A percentile compares a stretch with the other conserved stretches of the same genome.
Conservation (phyloP, 1,139 yeast species). For the Chernovozyma sophiae-reginae region DNA sequence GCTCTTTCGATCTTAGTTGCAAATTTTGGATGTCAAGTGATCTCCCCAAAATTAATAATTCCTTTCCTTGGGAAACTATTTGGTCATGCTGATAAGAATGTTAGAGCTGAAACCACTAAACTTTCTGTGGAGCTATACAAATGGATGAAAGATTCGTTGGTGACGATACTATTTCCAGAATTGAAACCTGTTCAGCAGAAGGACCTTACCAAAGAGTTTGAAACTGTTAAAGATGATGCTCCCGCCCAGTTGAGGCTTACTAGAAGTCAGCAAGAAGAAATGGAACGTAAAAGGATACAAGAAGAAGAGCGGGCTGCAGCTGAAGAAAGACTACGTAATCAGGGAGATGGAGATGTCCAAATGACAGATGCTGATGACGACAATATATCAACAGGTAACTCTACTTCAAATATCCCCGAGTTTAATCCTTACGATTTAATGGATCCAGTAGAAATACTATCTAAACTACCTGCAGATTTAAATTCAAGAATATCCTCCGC, state of each 20-base stretch:
- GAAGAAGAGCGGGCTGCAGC: slow-evolving; percentile 15
- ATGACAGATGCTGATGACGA: slow-evolving; percentile 31
- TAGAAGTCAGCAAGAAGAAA: slow-evolving; percentile 40
- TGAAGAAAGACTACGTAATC: slow-evolving; percentile 16
- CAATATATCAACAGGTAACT: background rate
- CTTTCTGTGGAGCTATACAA: slow-evolving; percentile 68
- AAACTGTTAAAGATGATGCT: slow-evolving; percentile 36
- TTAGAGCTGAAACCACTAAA: slow-evolving; percentile 72
- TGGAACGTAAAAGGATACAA: slow-evolving; percentile 12
- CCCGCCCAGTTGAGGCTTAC: slow-evolving; percentile 59
- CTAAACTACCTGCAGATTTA: slow-evolving; percentile 64
- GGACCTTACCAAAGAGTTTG: slow-evolving; percentile 74
- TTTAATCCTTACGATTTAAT: slow-evolving; percentile 37
- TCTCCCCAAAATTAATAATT: slow-evolving; percentile 58
- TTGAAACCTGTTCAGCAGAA: slow-evolving; percentile 91
- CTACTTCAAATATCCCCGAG: slow-evolving; percentile 26
- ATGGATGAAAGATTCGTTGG: slow-evolving; percentile 71
- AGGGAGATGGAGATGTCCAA: slow-evolving; percentile 35
- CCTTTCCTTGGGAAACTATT: slow-evolving; percentile 65
- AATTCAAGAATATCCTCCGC: slow-evolving; percentile 51
- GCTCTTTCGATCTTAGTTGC: slow-evolving; percentile 55
- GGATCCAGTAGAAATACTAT: slow-evolving; percentile 54
- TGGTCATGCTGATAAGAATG: slow-evolving; percentile 83
- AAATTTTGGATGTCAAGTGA: slow-evolving; percentile 67
- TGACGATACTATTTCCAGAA: slow-evolving; percentile 57